Evolutionary conservation across 108 stramenopile species (phyloP), one percentile per base, ranked within the genome.

Genomic region (Mayamaea pseudoterrestris): DNA sequence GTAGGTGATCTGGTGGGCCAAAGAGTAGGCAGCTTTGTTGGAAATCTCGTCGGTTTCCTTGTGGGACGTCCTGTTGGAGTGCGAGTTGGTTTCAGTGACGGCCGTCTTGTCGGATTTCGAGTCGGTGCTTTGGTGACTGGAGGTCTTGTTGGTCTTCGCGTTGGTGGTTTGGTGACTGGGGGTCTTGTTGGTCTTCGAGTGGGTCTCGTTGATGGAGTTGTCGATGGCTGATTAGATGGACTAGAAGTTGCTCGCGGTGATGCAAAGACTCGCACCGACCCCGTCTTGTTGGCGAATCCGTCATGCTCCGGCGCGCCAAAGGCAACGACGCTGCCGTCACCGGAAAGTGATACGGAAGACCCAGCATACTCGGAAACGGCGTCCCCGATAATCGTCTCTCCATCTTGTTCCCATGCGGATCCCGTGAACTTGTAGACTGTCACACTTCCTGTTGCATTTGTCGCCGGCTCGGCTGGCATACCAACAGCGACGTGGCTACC

Each of bases 341-440:
- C 34, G 0, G 68, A 69, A 14, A 74, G 30, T 1, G 68, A 32
- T n/a, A 74, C 37, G 0, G 60, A 35, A 11, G 53, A 27, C 8
- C 73, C 73, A 32, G 54, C 61, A 11, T 68, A 68, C 0, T 53
- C 63, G 2, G 57, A 27, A 16, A 12, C 55, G 5, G 39, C 51
- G 26, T 46, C 2, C 21, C 60, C 57, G 11, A 39, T 41, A 35
- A 75, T 11, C 14, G 46, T 14, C 2, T 36, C 21, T 0, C 61
- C 68, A 50, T 69, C 55, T 14, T 13, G 14, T 6, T 35, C 49
- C 71, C 71, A 72, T n/a, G n/a, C n/a, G n/a, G n/a, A n/a, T n/a
- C n/a, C n/a, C n/a, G n/a, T n/a, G n/a, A n/a, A n/a, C n/a, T n/a
- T n/a, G n/a, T n/a, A n/a, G n/a, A n/a, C n/a, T n/a, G n/a, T n/a